Base-by-base conservation (phyloP, 768 basidiomycete genomes). In the Leccinum pellstonianum region DNA sequence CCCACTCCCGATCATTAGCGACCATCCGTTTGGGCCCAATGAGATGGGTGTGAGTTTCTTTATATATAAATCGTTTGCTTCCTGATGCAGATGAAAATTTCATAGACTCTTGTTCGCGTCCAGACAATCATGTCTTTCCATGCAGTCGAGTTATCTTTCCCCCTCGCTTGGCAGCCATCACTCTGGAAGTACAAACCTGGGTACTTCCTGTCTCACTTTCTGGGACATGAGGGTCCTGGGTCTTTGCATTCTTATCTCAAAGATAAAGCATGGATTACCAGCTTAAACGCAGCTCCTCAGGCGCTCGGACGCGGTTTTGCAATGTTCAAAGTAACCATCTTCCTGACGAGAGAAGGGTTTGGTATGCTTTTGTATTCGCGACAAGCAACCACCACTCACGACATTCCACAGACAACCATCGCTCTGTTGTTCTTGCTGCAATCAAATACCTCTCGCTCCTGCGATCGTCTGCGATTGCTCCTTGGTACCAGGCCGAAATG, bases 201-300 rank as follows among this genome's bases (percentile, higher is more conserved):
- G 5, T 73, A 83, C 56, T 89, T 92, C 72, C 70, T 98, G 23
- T 80, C 85, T 4, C 91, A 95, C 69, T 86, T 96, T 68, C 75
- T 94, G 33, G 95, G 95, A 0, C 93, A 98, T 69, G 95, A 98
- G 75, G 95, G 95, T 1, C 86, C 88, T 37, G 96, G 96, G 2
- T 98, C 96, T 1, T 76, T 98, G 31, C 82, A 91, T 66, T 92
- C 94, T 1, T 93, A 94, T 71, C 80, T 99, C 58, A 98, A 96
- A 77, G 80, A 81, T 62, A 90, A 88, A 68, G 91, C 93, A 3
- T 96, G 94, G 93, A 81, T 90, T 38, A 93, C 87, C 29, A 79
- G 80, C 12, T 77, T 98, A 53, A 84, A 81, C 56, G 80, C 86
- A 48, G 93, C 90, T 1, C 80, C 83, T 3, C 88, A 90, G 64